Conservation (phyloP, 2,329 filamentous ascomycete genomes). For the Scytalidium lignicola region DNA sequence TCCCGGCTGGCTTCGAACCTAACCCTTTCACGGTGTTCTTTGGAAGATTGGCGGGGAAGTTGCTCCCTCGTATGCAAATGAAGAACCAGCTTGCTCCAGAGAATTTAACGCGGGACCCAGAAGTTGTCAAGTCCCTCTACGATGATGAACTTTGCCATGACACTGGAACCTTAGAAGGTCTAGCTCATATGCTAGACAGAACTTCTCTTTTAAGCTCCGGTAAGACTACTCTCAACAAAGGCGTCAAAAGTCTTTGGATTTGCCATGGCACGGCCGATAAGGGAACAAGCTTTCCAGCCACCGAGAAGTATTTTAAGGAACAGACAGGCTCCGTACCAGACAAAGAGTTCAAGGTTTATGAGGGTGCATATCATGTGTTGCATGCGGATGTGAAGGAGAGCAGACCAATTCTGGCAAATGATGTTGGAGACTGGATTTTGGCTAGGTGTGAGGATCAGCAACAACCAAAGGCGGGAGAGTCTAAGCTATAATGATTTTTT, state of each 20-base stretch:
- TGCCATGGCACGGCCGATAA: conserved; percentile 73
- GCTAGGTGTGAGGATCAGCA: conserved; percentile 28
- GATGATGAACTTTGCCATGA: conserved; percentile 72
- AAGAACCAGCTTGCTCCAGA: conserved; percentile 58
- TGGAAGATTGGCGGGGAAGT: conserved; percentile 61
- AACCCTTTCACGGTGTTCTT: conserved; percentile 55
- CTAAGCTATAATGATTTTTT: conserved; percentile 15
- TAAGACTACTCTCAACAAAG: conserved; percentile 43
- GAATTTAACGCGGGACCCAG: conserved; percentile 63
- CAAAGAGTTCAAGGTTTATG: conserved; percentile 66
- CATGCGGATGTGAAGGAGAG: conserved; percentile 48
- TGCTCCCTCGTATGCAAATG: conserved; percentile 65
- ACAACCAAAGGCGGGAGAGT: conserved; percentile 1
- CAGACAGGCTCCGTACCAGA: conserved; percentile 56
- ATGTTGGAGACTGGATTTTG: conserved; percentile 64
- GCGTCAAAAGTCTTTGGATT: conserved; percentile 63
- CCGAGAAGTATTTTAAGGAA: conserved; percentile 56
- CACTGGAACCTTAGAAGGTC: conserved; percentile 77
- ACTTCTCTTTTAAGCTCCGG: conserved; percentile 55
- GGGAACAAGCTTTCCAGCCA: conserved; percentile 61
- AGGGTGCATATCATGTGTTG: conserved; percentile 73
- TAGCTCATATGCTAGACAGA: conserved; percentile 73
- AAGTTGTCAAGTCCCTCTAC: conserved; percentile 52
- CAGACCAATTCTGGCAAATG: conserved; percentile 38
- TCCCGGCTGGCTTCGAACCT: conserved; percentile 62